These are phyloP conservation scores for Penicillium riverlandense DNA, from an alignment of 495 filamentous ascomycete genomes.

Conservation along the genomic window DNA sequence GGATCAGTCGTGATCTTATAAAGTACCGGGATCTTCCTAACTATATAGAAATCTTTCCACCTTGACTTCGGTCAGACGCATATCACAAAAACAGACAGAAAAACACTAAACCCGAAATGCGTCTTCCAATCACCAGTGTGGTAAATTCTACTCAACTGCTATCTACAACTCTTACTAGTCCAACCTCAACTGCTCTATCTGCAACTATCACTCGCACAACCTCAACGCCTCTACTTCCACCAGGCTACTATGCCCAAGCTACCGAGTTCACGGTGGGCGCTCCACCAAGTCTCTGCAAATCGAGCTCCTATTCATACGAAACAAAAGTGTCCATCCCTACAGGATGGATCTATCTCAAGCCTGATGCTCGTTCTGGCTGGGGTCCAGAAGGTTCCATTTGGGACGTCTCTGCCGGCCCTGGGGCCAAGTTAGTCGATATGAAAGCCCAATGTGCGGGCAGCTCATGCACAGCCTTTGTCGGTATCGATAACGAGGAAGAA, in stretches of 20 bases:
- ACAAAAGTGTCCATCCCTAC: background rate
- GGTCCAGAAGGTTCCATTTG: background rate
- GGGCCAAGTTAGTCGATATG: background rate
- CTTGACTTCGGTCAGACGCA: too few relatives aligned
- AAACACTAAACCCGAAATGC: too few relatives aligned
- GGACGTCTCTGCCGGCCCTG: background rate
- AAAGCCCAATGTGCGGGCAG: background rate
- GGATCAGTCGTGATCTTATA: too few relatives aligned
- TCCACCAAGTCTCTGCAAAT: background rate
- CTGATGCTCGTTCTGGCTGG: background rate
- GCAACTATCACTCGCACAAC: too few relatives aligned
- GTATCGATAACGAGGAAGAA: background rate
- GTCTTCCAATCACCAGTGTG: too few relatives aligned
- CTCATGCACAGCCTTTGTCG: background rate
- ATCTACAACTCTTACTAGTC: too few relatives aligned
- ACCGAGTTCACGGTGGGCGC: background rate
- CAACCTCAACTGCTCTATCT: too few relatives aligned
- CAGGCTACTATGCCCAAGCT: background rate
- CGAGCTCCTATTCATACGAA: background rate
- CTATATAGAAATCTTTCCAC: too few relatives aligned
- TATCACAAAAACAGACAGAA: too few relatives aligned
- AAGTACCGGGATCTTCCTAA: too few relatives aligned
- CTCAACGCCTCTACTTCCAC: too few relatives aligned
- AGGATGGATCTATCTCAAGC: background rate
- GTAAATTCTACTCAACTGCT: too few relatives aligned